Conservation (phyloP, 768 basidiomycete species). For the Xanthoconium purpureum region DNA sequence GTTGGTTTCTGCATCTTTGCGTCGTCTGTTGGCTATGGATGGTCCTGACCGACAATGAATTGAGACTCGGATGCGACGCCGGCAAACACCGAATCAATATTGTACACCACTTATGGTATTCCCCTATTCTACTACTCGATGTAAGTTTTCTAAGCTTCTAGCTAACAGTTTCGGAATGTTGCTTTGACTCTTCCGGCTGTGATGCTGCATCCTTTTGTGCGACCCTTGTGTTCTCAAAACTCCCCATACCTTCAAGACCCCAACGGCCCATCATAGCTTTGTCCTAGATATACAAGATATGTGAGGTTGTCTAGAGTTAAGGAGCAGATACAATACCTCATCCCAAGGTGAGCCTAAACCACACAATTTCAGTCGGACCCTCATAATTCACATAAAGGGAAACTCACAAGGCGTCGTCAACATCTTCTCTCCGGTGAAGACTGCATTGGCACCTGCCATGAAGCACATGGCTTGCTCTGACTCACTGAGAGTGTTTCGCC, state of each 20-base stretch:
- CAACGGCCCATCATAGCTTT: slow-evolving; percentile 91
- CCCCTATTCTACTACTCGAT: background rate
- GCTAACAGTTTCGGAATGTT: background rate
- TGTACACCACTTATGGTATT: background rate
- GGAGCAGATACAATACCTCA: slow-evolving; percentile 47
- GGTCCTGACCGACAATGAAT: no score
- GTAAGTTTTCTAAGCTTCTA: background rate
- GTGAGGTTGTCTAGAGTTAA: background rate
- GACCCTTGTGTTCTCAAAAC: slow-evolving; percentile 74
- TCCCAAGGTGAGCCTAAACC: slow-evolving; percentile 86
- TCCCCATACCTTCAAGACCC: slow-evolving; percentile 89
- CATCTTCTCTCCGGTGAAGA: slow-evolving; percentile 99
- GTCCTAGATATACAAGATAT: slow-evolving; percentile 47
- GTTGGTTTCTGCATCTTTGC: slow-evolving; percentile 27
- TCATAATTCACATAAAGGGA: background rate
- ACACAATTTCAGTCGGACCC: slow-evolving; percentile 5
- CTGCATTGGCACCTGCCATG: slow-evolving; percentile 97
- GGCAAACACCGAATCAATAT: slow-evolving; percentile 22
- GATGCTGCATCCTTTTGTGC: slow-evolving; percentile 48
- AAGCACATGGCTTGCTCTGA: slow-evolving; percentile 97
- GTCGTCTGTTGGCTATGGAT: background rate
- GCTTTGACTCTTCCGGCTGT: slow-evolving; percentile 4
- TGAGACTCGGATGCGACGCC: slow-evolving; percentile 4
- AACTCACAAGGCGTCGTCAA: slow-evolving; percentile 90
- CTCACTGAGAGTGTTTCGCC: slow-evolving; percentile 84